A percentile compares a stretch with the other conserved stretches of the same genome.
These are phyloP conservation scores for Fraxinus dipetala DNA, from an alignment of 305 asterid genomes.

Conservation along the genomic window DNA sequence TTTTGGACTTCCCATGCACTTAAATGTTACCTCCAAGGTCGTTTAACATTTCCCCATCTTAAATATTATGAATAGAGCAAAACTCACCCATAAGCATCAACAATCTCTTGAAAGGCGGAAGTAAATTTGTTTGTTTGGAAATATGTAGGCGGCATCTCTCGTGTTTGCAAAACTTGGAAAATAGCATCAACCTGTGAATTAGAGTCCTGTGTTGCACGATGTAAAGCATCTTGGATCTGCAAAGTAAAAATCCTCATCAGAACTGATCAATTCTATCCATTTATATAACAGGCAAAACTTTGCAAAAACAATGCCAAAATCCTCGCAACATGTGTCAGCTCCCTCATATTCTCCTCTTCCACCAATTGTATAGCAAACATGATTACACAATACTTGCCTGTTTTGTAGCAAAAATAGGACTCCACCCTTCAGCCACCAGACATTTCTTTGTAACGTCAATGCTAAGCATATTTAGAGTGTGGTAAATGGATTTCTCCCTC, in stretches of 20 bases:
- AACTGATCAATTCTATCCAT: slow-evolving; percentile 16
- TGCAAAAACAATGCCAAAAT: slow-evolving; percentile 3
- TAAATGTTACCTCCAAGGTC: neutral
- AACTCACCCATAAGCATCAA: slow-evolving; percentile 98
- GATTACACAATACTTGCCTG: slow-evolving; percentile 45
- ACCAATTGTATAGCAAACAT: neutral
- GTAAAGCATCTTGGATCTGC: slow-evolving; percentile 88
- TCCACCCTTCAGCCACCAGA: slow-evolving; percentile 99
- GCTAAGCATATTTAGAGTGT: slow-evolving; percentile 93
- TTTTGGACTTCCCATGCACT: neutral
- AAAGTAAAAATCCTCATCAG: slow-evolving; percentile 19
- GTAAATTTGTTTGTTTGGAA: slow-evolving; percentile 90
- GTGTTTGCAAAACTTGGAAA: slow-evolving; percentile 79
- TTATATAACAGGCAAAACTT: slow-evolving; percentile 7
- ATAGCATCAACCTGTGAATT: slow-evolving; percentile 96
- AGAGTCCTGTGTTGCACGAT: slow-evolving; percentile 72
- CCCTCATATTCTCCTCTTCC: neutral
- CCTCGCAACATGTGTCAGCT: neutral
- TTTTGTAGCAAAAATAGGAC: slow-evolving; percentile 87
- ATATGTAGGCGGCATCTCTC: slow-evolving; percentile 96
- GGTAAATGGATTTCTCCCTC: slow-evolving; percentile 93
- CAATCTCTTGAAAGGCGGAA: slow-evolving; percentile 86
- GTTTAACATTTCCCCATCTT: neutral
- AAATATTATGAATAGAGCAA: slow-evolving; percentile 18
- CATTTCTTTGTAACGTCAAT: slow-evolving; percentile 92